Evolutionary conservation across 345 rosid genomes (phyloP).

Genomic region (Camelina sativa): DNA sequence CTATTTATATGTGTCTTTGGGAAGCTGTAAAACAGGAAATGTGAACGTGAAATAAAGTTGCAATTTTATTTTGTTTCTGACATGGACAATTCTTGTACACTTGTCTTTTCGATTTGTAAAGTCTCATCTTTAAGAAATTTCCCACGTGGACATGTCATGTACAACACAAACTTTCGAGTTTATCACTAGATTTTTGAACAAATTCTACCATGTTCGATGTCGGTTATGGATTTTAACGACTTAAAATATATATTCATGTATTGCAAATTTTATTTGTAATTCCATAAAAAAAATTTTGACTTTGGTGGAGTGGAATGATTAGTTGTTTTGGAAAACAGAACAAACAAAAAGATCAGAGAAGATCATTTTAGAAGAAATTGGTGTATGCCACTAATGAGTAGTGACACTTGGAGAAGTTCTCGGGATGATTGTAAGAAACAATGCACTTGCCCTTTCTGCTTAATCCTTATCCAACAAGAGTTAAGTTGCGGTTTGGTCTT

Average conservation of each 20-base stretch:
- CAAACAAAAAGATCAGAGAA: neutral
- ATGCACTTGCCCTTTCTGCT: slow-evolving; percentile 16
- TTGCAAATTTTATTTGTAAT: neutral
- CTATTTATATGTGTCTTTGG: slow-evolving; percentile 35
- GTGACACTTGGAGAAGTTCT: slow-evolving; percentile 44
- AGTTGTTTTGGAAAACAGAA: neutral
- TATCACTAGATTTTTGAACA: slow-evolving; percentile 26
- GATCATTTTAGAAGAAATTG: slow-evolving; percentile 2
- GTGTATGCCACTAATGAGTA: slow-evolving; percentile 29
- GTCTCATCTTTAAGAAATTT: slow-evolving; percentile 22
- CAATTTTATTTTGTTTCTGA: slow-evolving; percentile 27
- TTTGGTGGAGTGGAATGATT: neutral
- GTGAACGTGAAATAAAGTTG: slow-evolving; percentile 42
- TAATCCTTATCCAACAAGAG: slow-evolving; percentile 43
- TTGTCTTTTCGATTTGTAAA: slow-evolving; percentile 33
- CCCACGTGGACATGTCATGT: slow-evolving; percentile 40
- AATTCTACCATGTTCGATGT: slow-evolving; percentile 32
- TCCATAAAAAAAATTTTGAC: neutral
- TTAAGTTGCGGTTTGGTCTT: slow-evolving; percentile 41
- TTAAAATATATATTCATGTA: neutral
- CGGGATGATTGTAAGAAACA: slow-evolving; percentile 24
- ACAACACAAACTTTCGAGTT: slow-evolving; percentile 39
- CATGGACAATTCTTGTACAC: slow-evolving; percentile 34
- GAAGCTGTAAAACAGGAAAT: slow-evolving; percentile 13
- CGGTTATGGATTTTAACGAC: slow-evolving; percentile 13